A percentile compares a stretch with the other conserved stretches of the same genome.
These are phyloP conservation scores for Rutstroemia sp. DNA, from an alignment of 2,329 filamentous ascomycete species.

Conservation along the genomic window DNA sequence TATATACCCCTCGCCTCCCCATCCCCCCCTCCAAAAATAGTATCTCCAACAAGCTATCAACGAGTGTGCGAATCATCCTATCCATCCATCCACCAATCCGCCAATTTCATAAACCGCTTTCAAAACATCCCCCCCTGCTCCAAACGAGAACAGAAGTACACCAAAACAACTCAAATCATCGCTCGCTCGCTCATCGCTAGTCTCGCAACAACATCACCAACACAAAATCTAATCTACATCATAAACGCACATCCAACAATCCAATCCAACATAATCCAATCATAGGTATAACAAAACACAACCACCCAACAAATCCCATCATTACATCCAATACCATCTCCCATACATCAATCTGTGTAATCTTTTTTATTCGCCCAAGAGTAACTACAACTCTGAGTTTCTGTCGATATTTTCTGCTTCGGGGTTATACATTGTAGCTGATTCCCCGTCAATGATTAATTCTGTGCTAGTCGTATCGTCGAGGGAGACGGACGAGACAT, in stretches of 20 bases:
- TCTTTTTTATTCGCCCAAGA: too few relatives aligned
- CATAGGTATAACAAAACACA: too few relatives aligned
- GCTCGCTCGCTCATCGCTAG: not conserved
- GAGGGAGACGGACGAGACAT: not conserved
- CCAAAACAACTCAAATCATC: not conserved
- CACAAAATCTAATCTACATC: too few relatives aligned
- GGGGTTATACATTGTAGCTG: too few relatives aligned
- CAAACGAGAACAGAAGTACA: not conserved
- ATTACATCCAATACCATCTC: too few relatives aligned
- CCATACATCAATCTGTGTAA: too few relatives aligned
- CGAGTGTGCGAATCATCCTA: not conserved
- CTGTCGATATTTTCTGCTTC: too few relatives aligned
- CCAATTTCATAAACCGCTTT: not conserved
- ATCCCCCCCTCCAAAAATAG: not conserved
- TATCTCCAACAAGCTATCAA: not conserved
- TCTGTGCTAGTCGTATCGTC: not conserved
- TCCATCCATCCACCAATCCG: not conserved
- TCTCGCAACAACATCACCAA: not conserved
- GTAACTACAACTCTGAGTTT: too few relatives aligned
- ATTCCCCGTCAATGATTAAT: too few relatives aligned
- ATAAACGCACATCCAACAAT: too few relatives aligned
- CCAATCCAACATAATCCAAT: too few relatives aligned
- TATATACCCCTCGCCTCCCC: not conserved
- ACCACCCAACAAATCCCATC: too few relatives aligned
- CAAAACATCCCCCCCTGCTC: not conserved